Percentiles rank a stretch among this genome's conserved stretches.
Conservation (phyloP, 1,139 yeast genomes). For the Starmera stellimalicola region DNA sequence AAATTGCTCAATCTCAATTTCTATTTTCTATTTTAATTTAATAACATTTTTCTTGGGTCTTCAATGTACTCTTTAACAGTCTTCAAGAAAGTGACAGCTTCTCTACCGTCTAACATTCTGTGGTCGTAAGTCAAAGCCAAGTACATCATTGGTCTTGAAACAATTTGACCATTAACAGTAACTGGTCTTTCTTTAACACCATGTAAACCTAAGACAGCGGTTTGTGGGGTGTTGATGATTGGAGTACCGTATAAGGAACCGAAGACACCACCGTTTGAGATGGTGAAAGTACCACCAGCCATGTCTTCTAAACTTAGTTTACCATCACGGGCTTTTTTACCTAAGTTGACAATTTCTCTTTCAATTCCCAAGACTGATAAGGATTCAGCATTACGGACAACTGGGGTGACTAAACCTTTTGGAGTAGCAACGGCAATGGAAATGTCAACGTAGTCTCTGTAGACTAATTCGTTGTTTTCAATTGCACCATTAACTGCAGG, state of each 20-base stretch:
- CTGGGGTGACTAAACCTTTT: constrained; percentile 97
- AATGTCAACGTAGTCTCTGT: constrained; percentile 92
- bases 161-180: constrained; percentile 91
- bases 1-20: not conserved
- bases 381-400: constrained; percentile 94
- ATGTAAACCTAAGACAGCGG: constrained; percentile 95
- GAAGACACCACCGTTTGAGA: constrained; percentile 98
- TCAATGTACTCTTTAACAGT: constrained; percentile 94
- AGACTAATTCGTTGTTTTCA: constrained; percentile 90
- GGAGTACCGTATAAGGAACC: constrained; percentile 99
- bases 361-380: constrained; percentile 84
- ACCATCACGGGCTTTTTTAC: constrained; percentile 94
- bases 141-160: constrained; percentile 99
- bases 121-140: constrained; percentile 97
- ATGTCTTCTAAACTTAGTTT: constrained; percentile 95
- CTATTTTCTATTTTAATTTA: constrained; percentile 31
- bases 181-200: constrained; percentile 98
- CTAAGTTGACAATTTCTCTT: constrained; percentile 70
- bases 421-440: constrained; percentile 99
- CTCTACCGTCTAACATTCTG: constrained; percentile 97
- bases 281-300: constrained; percentile 99
- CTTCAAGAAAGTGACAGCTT: constrained; percentile 95
- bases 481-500: constrained; percentile 96
- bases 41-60: constrained; percentile 98
- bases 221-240: constrained; percentile 95